A percentile compares a stretch with the other conserved stretches of the same genome.
Conservation (phyloP, 2,329 filamentous ascomycete species). For the Fusarium agapanthi region DNA sequence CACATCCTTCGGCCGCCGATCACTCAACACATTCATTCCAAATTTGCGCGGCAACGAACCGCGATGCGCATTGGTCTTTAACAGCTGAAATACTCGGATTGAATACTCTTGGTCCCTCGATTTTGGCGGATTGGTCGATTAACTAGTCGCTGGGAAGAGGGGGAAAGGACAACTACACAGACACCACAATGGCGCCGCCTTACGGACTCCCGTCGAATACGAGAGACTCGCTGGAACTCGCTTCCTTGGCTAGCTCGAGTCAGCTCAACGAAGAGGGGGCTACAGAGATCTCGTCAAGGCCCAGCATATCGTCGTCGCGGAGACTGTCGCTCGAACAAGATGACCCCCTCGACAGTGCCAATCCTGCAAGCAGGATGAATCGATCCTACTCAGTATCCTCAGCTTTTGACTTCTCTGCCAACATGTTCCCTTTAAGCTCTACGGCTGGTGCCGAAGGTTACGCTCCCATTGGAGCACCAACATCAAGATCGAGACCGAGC, state of each 20-base stretch:
- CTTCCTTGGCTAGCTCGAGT: slow-evolving; percentile 89
- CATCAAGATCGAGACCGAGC: slow-evolving; percentile 57
- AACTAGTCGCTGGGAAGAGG: slow-evolving; percentile 5
- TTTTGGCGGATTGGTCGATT: slow-evolving; percentile 3
- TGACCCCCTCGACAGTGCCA: slow-evolving; percentile 73
- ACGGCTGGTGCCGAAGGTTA: slow-evolving; percentile 78
- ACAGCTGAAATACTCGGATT: slow-evolving; percentile 14
- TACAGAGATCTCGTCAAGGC: slow-evolving; percentile 75
- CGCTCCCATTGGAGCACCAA: slow-evolving; percentile 83
- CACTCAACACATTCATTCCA: neutral
- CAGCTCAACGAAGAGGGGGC: slow-evolving; percentile 61
- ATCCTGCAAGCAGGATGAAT: slow-evolving; percentile 56
- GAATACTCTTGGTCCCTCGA: slow-evolving; percentile 13
- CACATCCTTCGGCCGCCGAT: slow-evolving; percentile 8
- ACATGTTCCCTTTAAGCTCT: slow-evolving; percentile 90
- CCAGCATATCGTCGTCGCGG: slow-evolving; percentile 92
- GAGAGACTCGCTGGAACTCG: slow-evolving; percentile 95
- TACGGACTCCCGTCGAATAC: slow-evolving; percentile 57
- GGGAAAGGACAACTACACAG: neutral
- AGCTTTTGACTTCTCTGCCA: slow-evolving; percentile 93
- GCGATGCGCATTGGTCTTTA: slow-evolving; percentile 43
- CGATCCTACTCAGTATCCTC: slow-evolving; percentile 91
- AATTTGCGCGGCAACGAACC: slow-evolving; percentile 3
- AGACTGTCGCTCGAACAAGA: slow-evolving; percentile 85
- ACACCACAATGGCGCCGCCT: slow-evolving; percentile 53